Evolutionary conservation across 2,329 filamentous ascomycete species (phyloP).

Genomic region (Diplodia scrobiculata): DNA sequence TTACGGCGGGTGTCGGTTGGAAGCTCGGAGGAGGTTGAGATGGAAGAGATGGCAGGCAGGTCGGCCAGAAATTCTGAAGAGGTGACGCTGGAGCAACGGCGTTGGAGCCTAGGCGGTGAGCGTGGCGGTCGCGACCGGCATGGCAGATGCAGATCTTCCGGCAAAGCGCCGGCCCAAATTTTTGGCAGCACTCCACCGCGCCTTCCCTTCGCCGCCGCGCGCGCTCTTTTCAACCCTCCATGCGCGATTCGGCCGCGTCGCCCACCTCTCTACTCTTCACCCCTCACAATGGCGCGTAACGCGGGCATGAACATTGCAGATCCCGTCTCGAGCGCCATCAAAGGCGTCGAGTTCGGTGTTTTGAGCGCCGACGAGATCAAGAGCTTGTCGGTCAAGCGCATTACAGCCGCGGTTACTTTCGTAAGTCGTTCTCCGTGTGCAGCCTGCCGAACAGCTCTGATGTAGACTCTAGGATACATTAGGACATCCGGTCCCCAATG

Average conservation of each 20-base stretch:
- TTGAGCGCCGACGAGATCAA: slow-evolving; percentile 81
- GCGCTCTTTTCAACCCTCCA: slow-evolving; percentile 14
- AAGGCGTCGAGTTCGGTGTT: slow-evolving; percentile 86
- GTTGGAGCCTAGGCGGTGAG: neutral
- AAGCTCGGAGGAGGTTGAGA: neutral
- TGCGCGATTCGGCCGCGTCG: slow-evolving; percentile 20
- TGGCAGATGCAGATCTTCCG: slow-evolving; percentile 9
- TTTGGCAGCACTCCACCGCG: slow-evolving; percentile 20
- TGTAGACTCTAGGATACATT: slow-evolving; percentile 65
- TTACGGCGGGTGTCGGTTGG: slow-evolving; percentile 33
- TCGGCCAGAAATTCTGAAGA: slow-evolving; percentile 19
- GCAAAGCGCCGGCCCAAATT: slow-evolving; percentile 26
- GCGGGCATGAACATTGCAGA: slow-evolving; percentile 58
- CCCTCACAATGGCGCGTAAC: slow-evolving; percentile 13
- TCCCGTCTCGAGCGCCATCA: slow-evolving; percentile 79
- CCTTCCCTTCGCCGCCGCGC: slow-evolving; percentile 12
- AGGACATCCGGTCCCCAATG: slow-evolving; percentile 83
- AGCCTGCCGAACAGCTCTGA: neutral
- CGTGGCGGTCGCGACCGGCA: neutral
- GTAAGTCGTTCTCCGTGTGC: neutral
- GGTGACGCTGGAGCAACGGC: slow-evolving; percentile 2
- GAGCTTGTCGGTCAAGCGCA: slow-evolving; percentile 86
- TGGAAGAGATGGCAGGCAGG: slow-evolving; percentile 5
- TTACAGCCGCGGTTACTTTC: slow-evolving; percentile 64
- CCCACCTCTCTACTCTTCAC: neutral